These are phyloP conservation scores for Floccularia luteovirens DNA, from an alignment of 768 basidiomycete genomes.

Conservation along the genomic window DNA sequence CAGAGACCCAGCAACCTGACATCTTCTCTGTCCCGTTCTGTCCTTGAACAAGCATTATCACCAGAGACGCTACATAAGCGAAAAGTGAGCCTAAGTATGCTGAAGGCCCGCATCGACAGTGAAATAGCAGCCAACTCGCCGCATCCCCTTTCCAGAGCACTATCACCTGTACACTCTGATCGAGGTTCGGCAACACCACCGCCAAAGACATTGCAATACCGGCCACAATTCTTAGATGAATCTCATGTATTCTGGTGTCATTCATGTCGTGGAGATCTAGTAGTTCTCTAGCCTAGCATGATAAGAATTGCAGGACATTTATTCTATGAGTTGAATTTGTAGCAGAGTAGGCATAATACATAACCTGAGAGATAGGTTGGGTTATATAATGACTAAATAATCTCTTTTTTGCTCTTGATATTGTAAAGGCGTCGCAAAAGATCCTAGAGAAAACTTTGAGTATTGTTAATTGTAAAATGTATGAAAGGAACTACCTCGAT, in stretches of 20 bases:
- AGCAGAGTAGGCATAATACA: too few species aligned
- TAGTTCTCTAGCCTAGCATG: conserved; percentile 46
- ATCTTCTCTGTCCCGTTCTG: conserved; percentile 41
- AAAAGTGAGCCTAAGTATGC: conserved; percentile 79
- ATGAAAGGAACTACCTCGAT: conserved; percentile 49
- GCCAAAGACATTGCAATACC: conserved; percentile 23
- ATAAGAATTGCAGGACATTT: too few species aligned
- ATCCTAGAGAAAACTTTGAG: conserved; percentile 28
- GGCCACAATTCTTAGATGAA: conserved; percentile 80
- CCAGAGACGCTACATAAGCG: conserved; percentile 78
- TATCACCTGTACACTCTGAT: conserved; percentile 47
- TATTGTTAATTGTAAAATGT: conserved; percentile 3
- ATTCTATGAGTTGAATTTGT: too few species aligned
- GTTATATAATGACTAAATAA: conserved; percentile 11
- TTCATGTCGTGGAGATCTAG: conserved; percentile 74
- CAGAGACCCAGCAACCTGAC: conserved; percentile 29
- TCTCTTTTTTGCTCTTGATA: conserved; percentile 43
- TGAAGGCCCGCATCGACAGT: conserved; percentile 85
- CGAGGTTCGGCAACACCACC: conserved; percentile 17
- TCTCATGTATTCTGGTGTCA: conserved; percentile 89
- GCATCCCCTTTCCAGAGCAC: conserved; percentile 41
- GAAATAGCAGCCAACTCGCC: conserved; percentile 45
- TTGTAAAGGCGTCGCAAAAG: conserved; percentile 46
- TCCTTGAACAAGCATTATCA: conserved; percentile 64
- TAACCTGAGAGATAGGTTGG: conserved; percentile 2